Evolutionary conservation across 192 early-diverging fungal genomes (phyloP).

Genomic region (Rhizophagus prolifer): DNA sequence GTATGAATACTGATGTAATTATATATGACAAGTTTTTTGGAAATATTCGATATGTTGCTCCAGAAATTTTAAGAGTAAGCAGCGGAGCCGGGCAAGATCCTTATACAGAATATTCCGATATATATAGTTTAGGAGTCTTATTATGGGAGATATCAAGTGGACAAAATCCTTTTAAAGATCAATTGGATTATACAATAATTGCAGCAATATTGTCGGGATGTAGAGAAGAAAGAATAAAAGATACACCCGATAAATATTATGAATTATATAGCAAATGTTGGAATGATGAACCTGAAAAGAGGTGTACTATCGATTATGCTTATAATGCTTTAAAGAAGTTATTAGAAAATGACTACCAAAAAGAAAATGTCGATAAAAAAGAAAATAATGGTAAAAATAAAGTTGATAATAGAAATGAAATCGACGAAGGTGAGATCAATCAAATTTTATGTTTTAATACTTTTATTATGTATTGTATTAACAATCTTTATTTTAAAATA

Average conservation of each 20-base stretch:
- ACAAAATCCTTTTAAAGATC: neutral
- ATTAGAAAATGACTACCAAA: neutral
- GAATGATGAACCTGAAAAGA: constrained; percentile 7
- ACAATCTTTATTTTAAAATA: no score
- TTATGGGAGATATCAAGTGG: no score
- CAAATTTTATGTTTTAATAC: no score
- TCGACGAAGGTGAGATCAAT: no score
- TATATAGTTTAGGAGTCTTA: constrained; percentile 6
- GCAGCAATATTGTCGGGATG: neutral
- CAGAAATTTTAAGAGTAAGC: neutral
- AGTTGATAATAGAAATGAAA: no score
- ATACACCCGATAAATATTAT: no score
- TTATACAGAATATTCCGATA: neutral
- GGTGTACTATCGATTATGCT: neutral
- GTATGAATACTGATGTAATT: neutral
- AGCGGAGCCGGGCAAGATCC: neutral
- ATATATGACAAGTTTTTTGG: neutral
- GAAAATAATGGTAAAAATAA: no score
- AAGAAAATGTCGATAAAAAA: no score
- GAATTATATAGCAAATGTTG: constrained; percentile 23
- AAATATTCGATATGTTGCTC: neutral
- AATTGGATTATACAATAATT: neutral
- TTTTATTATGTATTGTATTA: no score
- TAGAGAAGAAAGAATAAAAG: neutral
- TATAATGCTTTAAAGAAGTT: no score